A percentile compares a stretch with the other conserved stretches of the same genome.
These are phyloP conservation scores for Chenopodium album DNA, from an alignment of 148 eudicot genomes.

Conservation along the genomic window DNA sequence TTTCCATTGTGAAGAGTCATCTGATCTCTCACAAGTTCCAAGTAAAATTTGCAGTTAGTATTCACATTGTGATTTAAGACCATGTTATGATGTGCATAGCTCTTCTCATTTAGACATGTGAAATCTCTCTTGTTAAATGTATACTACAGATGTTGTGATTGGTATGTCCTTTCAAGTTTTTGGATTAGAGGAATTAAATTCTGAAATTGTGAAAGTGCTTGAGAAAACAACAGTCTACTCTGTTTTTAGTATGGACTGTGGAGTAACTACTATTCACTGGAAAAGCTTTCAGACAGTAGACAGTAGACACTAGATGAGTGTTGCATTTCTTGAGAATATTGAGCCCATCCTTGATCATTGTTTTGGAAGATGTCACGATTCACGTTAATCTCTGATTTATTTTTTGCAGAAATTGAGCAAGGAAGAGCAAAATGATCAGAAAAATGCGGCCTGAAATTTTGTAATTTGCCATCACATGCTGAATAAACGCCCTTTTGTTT, in stretches of 20 bases:
- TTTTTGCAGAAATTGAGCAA: conserved; percentile 38
- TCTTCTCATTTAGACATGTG: background rate
- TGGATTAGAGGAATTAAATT: background rate
- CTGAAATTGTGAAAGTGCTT: too few species aligned
- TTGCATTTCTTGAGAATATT: background rate
- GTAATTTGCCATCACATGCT: conserved; percentile 1
- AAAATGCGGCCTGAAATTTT: conserved; percentile 20
- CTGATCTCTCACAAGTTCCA: background rate
- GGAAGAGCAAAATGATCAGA: conserved; percentile 33
- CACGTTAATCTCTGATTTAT: background rate
- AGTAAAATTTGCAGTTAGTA: background rate
- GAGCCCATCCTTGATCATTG: background rate
- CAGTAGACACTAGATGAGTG: background rate
- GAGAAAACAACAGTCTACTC: too few species aligned
- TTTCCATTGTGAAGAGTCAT: background rate
- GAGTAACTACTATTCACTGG: background rate
- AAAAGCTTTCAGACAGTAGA: background rate
- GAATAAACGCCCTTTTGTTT: background rate
- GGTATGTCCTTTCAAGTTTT: background rate
- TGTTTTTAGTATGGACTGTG: too few species aligned
- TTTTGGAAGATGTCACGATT: too few species aligned
- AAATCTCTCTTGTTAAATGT: background rate
- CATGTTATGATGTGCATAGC: background rate
- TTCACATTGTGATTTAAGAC: background rate
- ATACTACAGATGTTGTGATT: background rate